phyloP scores from a whole-genome alignment of 176 grass and related monocot genomes.

The Aegilops speltoides region DNA sequence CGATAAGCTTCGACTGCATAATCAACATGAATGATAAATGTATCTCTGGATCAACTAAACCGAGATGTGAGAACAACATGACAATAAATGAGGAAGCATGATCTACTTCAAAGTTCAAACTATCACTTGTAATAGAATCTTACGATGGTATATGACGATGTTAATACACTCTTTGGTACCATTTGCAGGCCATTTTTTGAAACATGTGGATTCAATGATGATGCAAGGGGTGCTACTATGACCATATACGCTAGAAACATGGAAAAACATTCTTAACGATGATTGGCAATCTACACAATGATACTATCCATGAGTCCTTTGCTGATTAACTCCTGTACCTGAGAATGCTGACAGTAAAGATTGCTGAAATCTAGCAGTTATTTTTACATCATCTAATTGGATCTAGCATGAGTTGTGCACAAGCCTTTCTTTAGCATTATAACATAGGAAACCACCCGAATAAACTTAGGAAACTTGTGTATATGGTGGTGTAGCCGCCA shows the following conservation, averaged over 20 bases:
- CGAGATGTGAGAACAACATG: too few species aligned
- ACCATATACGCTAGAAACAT: conserved; percentile 77
- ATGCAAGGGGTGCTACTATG: conserved; percentile 70
- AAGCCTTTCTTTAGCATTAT: not conserved
- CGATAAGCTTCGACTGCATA: too few species aligned
- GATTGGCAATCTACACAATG: not conserved
- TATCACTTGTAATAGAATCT: not conserved
- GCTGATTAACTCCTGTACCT: not conserved
- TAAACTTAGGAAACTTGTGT: not conserved
- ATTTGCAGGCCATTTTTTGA: conserved; percentile 58
- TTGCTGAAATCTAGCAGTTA: not conserved
- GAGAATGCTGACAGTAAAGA: not conserved
- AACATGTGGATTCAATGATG: conserved; percentile 75
- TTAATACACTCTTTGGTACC: not conserved
- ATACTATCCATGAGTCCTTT: not conserved
- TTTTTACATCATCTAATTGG: not conserved
- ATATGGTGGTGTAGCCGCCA: too few species aligned
- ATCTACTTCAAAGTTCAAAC: not conserved
- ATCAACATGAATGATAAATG: too few species aligned
- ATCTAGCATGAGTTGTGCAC: not conserved
- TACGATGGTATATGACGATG: not conserved
- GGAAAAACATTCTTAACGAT: not conserved
- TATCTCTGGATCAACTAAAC: too few species aligned
- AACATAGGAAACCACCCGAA: not conserved
- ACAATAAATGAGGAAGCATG: not conserved